Conservation (phyloP, 192 early-diverging fungal genomes). For the Thoreauomyces humboldtii region DNA sequence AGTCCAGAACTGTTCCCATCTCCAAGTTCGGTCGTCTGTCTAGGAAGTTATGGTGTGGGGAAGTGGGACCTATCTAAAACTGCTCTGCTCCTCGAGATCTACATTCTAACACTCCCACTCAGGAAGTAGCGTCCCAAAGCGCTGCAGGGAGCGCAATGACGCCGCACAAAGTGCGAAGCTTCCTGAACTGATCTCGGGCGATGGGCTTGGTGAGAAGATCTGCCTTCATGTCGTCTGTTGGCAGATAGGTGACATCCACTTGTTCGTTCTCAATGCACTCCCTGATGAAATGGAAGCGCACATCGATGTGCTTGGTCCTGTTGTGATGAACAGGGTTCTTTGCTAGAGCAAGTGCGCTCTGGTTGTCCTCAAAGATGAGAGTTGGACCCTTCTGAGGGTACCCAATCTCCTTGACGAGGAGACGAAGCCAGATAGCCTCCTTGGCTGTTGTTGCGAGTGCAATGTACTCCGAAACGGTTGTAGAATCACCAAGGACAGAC, state of each 20-base stretch:
- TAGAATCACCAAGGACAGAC: slow-evolving; percentile 17
- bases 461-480: slow-evolving; percentile 25
- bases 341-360: slow-evolving; percentile 10
- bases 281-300: slow-evolving; percentile 32
- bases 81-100: too few species aligned
- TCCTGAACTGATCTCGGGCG: slow-evolving; percentile 4
- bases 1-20: too few species aligned
- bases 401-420: slow-evolving; percentile 1
- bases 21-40: too few species aligned
- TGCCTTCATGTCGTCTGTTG: slow-evolving; percentile 22
- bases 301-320: slow-evolving; percentile 36
- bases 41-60: too few species aligned
- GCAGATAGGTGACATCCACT: slow-evolving; percentile 15
- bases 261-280: slow-evolving; percentile 16
- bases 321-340: slow-evolving; percentile 25
- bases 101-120: slow-evolving; percentile 3
- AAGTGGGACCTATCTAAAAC: too few species aligned
- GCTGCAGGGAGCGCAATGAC: too few species aligned
- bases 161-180: slow-evolving; percentile 5
- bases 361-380: slow-evolving; percentile 4
- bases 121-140: background rate
- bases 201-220: slow-evolving; percentile 32
- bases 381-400: background rate
- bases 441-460: background rate
- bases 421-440: slow-evolving; percentile 15